Conservation (phyloP, 495 filamentous ascomycete genomes). For the Penicillium roqueforti region DNA sequence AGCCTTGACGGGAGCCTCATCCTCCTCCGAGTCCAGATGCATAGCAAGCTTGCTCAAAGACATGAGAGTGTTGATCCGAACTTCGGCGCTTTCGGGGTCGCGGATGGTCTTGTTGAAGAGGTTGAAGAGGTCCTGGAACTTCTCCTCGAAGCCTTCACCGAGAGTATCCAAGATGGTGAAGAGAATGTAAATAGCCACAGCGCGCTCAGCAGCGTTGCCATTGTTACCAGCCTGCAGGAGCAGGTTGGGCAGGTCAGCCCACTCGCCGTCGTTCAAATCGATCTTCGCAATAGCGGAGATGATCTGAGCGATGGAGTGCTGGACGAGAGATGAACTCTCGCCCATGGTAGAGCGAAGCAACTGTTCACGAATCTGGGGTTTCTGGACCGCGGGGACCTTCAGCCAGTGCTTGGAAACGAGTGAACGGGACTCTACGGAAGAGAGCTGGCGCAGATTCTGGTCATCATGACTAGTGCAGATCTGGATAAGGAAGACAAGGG, state of each 20-base stretch:
- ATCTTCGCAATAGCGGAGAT: slow-evolving; percentile 82
- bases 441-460: slow-evolving; percentile 73
- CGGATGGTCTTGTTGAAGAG: slow-evolving; percentile 84
- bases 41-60: slow-evolving; percentile 87
- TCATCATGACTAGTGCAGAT: slow-evolving; percentile 72
- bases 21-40: slow-evolving; percentile 80
- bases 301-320: slow-evolving; percentile 83
- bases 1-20: slow-evolving; percentile 61
- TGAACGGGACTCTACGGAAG: slow-evolving; percentile 79
- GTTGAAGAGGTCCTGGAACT: slow-evolving; percentile 70
- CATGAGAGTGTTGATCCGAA: slow-evolving; percentile 91
- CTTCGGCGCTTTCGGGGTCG: slow-evolving; percentile 85
- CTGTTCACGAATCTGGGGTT: slow-evolving; percentile 71
- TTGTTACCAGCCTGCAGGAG: slow-evolving; percentile 70
- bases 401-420: slow-evolving; percentile 86
- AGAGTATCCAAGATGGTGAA: slow-evolving; percentile 85
- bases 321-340: slow-evolving; percentile 67
- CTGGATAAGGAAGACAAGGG: slow-evolving; percentile 78
- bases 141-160: slow-evolving; percentile 71
- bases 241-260: slow-evolving; percentile 73
- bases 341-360: slow-evolving; percentile 76
- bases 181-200: slow-evolving; percentile 88
- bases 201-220: slow-evolving; percentile 69
- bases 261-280: slow-evolving; percentile 83
- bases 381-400: slow-evolving; percentile 57